A percentile compares a stretch with the other conserved stretches of the same genome.
Evolutionary conservation across 345 rosid species (phyloP).

Genomic region (Turnera subulata): DNA sequence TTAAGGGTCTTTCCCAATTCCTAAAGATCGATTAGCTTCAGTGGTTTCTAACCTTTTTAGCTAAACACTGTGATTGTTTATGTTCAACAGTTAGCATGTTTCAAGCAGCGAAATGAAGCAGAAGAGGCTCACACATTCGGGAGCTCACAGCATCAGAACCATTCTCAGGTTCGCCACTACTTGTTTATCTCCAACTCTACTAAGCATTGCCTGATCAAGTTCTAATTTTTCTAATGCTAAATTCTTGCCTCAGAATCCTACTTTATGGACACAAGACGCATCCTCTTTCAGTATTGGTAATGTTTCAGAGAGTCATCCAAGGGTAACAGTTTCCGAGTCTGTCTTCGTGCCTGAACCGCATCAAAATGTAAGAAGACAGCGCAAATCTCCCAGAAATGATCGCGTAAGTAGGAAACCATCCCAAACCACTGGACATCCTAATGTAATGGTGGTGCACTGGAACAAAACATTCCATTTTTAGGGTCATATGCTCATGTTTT

Average conservation of each 20-base stretch:
- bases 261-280: conserved; percentile 20
- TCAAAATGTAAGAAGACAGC: conserved; percentile 5
- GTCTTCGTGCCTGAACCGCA: conserved; percentile 17
- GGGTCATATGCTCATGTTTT: conserved; percentile 1
- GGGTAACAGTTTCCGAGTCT: conserved; percentile 17
- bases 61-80: neutral
- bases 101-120: conserved; percentile 17
- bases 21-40: neutral
- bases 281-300: conserved; percentile 3
- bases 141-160: conserved; percentile 16
- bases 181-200: too few relatives aligned
- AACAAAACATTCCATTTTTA: neutral
- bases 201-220: neutral
- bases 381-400: conserved; percentile 17
- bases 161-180: conserved; percentile 32
- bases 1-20: neutral
- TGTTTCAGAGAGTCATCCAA: conserved; percentile 17
- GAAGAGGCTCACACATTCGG: conserved; percentile 2
- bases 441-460: neutral
- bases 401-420: conserved; percentile 25
- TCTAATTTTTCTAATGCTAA: neutral
- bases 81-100: conserved; percentile 22
- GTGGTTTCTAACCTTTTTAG: neutral
- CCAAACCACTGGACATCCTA: conserved; percentile 2
- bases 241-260: conserved; percentile 23